Conservation (phyloP, 1,284 basidiomycete genomes). For the Phenoliferia sp. region DNA sequence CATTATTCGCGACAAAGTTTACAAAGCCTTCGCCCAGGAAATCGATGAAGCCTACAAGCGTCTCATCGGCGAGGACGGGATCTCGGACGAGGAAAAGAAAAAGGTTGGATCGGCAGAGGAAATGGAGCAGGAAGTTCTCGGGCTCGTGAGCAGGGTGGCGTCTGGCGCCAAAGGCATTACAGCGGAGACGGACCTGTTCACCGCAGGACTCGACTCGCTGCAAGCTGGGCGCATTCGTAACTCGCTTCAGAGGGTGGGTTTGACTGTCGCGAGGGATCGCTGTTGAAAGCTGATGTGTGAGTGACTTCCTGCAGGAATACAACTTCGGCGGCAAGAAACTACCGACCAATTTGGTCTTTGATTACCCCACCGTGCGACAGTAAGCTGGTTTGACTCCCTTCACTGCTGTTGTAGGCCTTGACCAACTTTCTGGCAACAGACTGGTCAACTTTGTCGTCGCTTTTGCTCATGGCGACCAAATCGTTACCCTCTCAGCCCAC, state of each 20-base stretch:
- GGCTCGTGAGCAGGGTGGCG: slow-evolving; percentile 29
- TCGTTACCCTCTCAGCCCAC: slow-evolving; percentile 11
- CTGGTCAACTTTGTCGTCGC: slow-evolving; percentile 31
- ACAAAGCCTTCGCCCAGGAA: slow-evolving; percentile 51
- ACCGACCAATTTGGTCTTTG: slow-evolving; percentile 46
- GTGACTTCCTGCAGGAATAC: slow-evolving; percentile 19
- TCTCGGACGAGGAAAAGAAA: not conserved
- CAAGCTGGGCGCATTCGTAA: slow-evolving; percentile 56
- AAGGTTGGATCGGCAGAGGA: slow-evolving; percentile 5
- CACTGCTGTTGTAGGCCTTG: not conserved
- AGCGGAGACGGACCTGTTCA: slow-evolving; percentile 42
- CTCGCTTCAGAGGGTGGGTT: slow-evolving; percentile 47
- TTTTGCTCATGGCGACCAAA: slow-evolving; percentile 14
- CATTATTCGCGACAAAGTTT: slow-evolving; percentile 48
- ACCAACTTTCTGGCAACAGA: slow-evolving; percentile 22
- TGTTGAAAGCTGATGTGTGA: not conserved
- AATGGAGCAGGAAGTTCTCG: slow-evolving; percentile 8
- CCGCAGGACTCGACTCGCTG: slow-evolving; percentile 55
- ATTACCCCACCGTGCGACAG: slow-evolving; percentile 46
- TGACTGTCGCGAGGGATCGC: not conserved
- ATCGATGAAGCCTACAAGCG: slow-evolving; percentile 51
- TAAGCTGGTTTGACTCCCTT: slow-evolving; percentile 25
- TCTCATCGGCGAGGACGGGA: slow-evolving; percentile 25
- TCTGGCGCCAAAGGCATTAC: slow-evolving; percentile 30
- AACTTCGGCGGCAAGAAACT: slow-evolving; percentile 33